Base-by-base conservation (phyloP, 2,329 filamentous ascomycete genomes). In the Colletotrichum aenigma region DNA sequence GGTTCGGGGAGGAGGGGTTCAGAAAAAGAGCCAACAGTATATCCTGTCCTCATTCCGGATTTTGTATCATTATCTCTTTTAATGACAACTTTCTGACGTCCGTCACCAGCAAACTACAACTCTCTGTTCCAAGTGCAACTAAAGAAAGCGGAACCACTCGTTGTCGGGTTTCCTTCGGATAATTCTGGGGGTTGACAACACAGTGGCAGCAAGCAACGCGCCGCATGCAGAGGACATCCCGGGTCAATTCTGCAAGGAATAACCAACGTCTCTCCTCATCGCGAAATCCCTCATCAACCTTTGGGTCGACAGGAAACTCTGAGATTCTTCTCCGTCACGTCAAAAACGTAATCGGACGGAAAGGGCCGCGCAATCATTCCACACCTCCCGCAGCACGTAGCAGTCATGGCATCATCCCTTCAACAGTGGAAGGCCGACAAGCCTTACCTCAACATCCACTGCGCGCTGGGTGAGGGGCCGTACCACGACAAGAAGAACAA, bases 401-500 rank as follows among this genome's bases (percentile, higher is more conserved):
- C 2, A 52, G 43, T 21, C 43, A 86, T 87, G 83, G 79, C 85
- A 66, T 21, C 43, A 52, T 77, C 80, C 24, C 78, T 88, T 32
- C 86, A 91, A 78, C 83, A 86, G 76, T 92, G 89, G 90, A 85
- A 85, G 71, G 87, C 89, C 77, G 85, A 82, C 60, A 82, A 88
- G 83, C 89, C 90, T 8, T 92, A 89, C 85, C 88, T 96, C 77
- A 86, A 92, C 78, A 85, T 91, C 71, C 89, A 91, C 78, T 95
- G 93, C 85, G 87, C 86, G 16, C 89, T 96, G 34, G 94, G 93
- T 78, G 94, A 96, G 84, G 94, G 91, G 0, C 94, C 94, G 2
- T 95, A 92, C 85, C 95, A 92, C 86, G 94, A 96, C 83, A 86
- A 89, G 74, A 86, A 86, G 26, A 91, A 89, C 66, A 89, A 94